Evolutionary conservation across 805 yeast genomes (phyloP).

Genomic region (Jamesozyma spencerorum): DNA sequence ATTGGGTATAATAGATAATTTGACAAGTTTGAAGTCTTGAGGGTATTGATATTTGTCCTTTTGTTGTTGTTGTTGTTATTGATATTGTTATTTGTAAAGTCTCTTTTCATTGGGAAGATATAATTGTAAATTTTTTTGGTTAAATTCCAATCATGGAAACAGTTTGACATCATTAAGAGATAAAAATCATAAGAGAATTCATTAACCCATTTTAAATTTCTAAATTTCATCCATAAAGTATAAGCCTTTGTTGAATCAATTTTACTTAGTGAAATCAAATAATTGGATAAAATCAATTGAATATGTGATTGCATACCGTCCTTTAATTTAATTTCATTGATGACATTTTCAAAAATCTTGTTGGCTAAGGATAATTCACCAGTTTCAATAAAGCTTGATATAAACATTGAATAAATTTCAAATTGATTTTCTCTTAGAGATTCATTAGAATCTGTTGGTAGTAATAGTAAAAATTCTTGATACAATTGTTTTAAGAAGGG

Average conservation of each 20-base stretch:
- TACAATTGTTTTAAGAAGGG: conserved; percentile 33
- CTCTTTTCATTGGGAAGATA: conserved; percentile 30
- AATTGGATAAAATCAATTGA: conserved; percentile 36
- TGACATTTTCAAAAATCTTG: conserved; percentile 45
- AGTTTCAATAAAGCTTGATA: conserved; percentile 44
- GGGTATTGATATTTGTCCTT: not conserved
- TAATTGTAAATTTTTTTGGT: conserved; percentile 31
- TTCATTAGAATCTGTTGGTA: conserved; percentile 7
- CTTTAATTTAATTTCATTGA: conserved; percentile 34
- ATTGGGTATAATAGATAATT: conserved; percentile 21
- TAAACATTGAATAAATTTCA: conserved; percentile 41
- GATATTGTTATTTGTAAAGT: conserved; percentile 2
- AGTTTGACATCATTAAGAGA: conserved; percentile 27
- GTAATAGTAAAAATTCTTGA: conserved; percentile 30
- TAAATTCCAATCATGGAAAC: conserved; percentile 28
- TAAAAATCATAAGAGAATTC: conserved; percentile 35
- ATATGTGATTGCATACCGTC: conserved; percentile 30
- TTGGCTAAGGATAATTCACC: conserved; percentile 45
- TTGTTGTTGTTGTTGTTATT: conserved; percentile 2
- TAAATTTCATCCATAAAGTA: conserved; percentile 31
- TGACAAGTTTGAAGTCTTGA: conserved; percentile 7
- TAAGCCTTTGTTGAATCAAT: conserved; percentile 29
- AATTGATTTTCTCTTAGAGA: conserved; percentile 33
- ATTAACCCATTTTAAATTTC: conserved; percentile 33
- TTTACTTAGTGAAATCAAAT: conserved; percentile 33